Evolutionary conservation across 2,329 filamentous ascomycete genomes (phyloP).

Genomic region (Polychaeton citri): DNA sequence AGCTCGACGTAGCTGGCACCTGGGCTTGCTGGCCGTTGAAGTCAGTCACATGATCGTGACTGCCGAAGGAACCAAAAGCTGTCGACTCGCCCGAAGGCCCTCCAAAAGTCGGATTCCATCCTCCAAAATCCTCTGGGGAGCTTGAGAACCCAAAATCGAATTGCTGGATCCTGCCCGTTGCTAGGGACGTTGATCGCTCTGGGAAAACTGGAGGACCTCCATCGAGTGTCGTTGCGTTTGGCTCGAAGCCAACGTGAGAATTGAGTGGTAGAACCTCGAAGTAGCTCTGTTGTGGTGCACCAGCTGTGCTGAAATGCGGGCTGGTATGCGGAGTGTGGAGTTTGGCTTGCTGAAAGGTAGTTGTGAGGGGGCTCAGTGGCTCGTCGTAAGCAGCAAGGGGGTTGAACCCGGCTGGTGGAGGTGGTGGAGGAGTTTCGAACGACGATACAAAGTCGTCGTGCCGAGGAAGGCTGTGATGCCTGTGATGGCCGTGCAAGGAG

Average conservation of each 20-base stretch:
- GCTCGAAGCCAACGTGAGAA: conserved; percentile 8
- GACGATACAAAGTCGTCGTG: conserved; percentile 24
- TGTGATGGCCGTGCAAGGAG: conserved; percentile 21
- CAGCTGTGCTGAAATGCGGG: conserved; percentile 7
- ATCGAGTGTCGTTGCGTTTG: conserved; percentile 14
- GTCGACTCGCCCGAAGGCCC: conserved; percentile 9
- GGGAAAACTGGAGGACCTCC: conserved; percentile 17
- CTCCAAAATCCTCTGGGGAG: conserved; percentile 8
- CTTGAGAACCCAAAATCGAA: conserved; percentile 21
- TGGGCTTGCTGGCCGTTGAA: conserved; percentile 4
- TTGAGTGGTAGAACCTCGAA: conserved; percentile 6
- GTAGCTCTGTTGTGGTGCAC: background rate
- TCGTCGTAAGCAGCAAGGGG: conserved; percentile 11
- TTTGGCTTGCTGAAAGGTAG: conserved; percentile 14
- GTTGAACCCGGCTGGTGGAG: conserved; percentile 4
- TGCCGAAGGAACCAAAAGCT: conserved; percentile 6
- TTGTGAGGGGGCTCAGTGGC: conserved; percentile 17
- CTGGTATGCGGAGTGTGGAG: conserved; percentile 18
- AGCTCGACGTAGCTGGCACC: conserved; percentile 7
- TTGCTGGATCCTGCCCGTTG: conserved; percentile 12
- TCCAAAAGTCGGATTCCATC: conserved; percentile 4
- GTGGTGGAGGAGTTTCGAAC: conserved; percentile 15
- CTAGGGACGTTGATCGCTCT: conserved; percentile 12
- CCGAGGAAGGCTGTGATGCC: conserved; percentile 33
- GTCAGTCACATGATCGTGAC: conserved; percentile 10